Base-by-base conservation (phyloP, 2,329 filamentous ascomycete genomes). In the Pyricularia sp. region DNA sequence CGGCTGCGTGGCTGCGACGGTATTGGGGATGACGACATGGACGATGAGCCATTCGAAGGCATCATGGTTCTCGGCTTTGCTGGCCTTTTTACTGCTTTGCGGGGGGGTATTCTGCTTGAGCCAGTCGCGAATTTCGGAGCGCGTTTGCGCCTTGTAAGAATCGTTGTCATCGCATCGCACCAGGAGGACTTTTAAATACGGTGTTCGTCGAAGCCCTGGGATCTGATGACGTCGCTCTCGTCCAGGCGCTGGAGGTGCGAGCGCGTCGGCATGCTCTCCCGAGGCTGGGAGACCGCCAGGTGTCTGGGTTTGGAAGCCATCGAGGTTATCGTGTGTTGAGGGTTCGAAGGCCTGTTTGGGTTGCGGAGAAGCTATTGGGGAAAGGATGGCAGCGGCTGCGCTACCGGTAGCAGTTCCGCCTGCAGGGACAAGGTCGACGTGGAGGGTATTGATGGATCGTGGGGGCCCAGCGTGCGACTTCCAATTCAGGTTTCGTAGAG, bases 111-210 rank as follows among this genome's bases (percentile, higher is more conserved):
- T 83, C 7, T 84, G 79, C 75, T 94, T 96, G 71, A 97, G 85
- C 94, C 94, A 99, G 69, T 97, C 93, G 63, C 90, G 85, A 44
- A 99, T 81, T 69, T 90, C 85, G 71, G 90, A 86, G 63, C 92
- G 84, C 7, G 90, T 87, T 13, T 85, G 85, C 1, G 84, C 80
- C 76, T 96, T 97, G 81, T 99, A 99, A 9, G 86, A 86, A 62
- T 99, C 96, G 71, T 92, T 96, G 73, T 99, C 94, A 77, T 97
- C 94, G 77, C 94, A 97, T 72, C 93, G 85, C 64, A 99, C 82
- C 2, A 99, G 79, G 65, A 93, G 88, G 7, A 99, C 79, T 74
- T 96, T 97, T 66, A 99, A 81, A 74, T 99, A 99, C 0, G 96
- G 92, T 0, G 93, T 97, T 67, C 91, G 90, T 53, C 93, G 88